Percentiles rank a stretch among this genome's conserved stretches.
These are phyloP conservation scores for Geosmithia putterillii DNA, from an alignment of 2,329 filamentous ascomycete species.

Conservation along the genomic window DNA sequence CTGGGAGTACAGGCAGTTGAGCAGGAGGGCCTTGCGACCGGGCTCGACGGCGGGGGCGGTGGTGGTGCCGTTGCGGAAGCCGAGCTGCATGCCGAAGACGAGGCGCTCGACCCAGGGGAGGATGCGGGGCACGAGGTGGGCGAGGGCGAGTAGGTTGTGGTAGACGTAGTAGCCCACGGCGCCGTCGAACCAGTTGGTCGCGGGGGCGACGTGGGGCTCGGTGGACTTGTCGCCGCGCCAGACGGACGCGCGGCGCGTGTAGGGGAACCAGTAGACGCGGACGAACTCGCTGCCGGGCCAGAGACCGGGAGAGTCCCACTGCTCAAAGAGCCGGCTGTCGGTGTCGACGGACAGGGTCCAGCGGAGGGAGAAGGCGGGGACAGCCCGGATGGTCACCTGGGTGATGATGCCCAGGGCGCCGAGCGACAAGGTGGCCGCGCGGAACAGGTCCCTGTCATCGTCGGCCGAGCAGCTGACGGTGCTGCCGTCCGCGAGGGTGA, in stretches of 20 bases:
- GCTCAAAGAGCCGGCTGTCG: conserved; percentile 53
- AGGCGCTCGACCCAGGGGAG: conserved; percentile 91
- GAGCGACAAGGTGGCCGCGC: conserved; percentile 74
- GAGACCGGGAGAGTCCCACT: conserved; percentile 55
- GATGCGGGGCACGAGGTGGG: conserved; percentile 65
- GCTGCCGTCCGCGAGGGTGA: conserved; percentile 72
- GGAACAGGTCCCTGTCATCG: conserved; percentile 68
- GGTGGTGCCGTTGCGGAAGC: conserved; percentile 59
- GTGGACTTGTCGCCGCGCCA: conserved; percentile 66
- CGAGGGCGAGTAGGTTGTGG: conserved; percentile 75
- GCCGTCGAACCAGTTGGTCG: conserved; percentile 68
- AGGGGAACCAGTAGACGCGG: conserved; percentile 95
- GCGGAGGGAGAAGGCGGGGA: conserved; percentile 68
- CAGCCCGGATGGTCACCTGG: conserved; percentile 75
- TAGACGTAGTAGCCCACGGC: conserved; percentile 79
- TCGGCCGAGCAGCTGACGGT: conserved; percentile 58
- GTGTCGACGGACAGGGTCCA: conserved; percentile 74
- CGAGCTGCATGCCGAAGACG: conserved; percentile 95
- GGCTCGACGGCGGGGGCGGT: conserved; percentile 67
- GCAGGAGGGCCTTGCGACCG: conserved; percentile 67
- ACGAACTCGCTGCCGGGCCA: conserved; percentile 86
- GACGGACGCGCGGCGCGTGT: conserved; percentile 74
- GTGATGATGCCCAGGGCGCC: conserved; percentile 85
- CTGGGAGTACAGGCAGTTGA: conserved; percentile 98
- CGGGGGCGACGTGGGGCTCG: conserved; percentile 45